Evolutionary conservation across 2,329 filamentous ascomycete genomes (phyloP).

Genomic region (Pseudogymnoascus sp.): DNA sequence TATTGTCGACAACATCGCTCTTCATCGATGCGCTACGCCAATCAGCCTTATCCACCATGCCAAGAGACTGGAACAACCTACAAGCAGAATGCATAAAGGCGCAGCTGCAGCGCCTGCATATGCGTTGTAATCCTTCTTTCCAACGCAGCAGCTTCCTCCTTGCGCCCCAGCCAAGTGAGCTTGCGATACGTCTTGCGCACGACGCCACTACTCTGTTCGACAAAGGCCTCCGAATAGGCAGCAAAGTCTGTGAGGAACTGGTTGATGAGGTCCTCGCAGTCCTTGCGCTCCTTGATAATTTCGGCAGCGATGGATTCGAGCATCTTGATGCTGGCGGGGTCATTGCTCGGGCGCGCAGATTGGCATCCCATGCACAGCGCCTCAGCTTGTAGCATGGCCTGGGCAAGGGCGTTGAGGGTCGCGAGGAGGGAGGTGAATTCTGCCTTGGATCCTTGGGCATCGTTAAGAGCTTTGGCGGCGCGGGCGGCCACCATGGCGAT

Average conservation of each 20-base stretch:
- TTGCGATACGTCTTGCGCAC: neutral
- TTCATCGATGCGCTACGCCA: neutral
- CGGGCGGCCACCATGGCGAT: neutral
- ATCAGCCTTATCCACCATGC: neutral
- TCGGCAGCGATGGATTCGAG: neutral
- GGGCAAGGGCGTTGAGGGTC: neutral
- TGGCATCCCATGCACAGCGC: neutral
- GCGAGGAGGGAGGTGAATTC: neutral
- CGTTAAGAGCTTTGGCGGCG: neutral
- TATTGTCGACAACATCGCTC: neutral
- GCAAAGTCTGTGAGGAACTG: neutral
- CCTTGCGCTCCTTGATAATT: slow-evolving; percentile 2
- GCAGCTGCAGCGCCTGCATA: slow-evolving; percentile 1
- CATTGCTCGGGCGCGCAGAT: neutral
- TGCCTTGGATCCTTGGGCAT: neutral
- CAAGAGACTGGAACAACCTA: neutral
- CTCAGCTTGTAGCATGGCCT: neutral
- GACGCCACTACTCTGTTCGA: neutral
- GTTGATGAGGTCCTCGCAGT: neutral
- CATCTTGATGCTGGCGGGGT: neutral
- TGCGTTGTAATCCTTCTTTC: neutral
- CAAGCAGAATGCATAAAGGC: slow-evolving; percentile 2
- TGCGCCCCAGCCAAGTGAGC: neutral
- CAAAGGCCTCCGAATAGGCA: neutral
- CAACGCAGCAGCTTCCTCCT: neutral